A percentile compares a stretch with the other conserved stretches of the same genome.
Conservation (phyloP, 257 asterid species). For the Nicotiana attenuata region DNA sequence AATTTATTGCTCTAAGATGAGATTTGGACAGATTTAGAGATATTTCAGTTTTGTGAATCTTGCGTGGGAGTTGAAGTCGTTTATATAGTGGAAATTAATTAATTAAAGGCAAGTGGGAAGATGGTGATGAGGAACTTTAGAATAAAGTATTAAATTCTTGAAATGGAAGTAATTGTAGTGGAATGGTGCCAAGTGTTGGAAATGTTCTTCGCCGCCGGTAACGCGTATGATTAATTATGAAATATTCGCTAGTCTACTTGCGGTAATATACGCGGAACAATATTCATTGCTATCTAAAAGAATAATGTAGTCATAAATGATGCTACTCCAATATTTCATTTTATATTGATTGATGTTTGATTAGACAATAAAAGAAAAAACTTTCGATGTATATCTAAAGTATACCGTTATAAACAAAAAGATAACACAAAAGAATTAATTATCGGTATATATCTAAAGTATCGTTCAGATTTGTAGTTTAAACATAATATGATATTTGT, state of each 20-base stretch:
- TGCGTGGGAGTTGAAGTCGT: background rate
- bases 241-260: background rate
- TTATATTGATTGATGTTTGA: too few relatives aligned
- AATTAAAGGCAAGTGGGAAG: background rate
- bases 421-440: too few relatives aligned
- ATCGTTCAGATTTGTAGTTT: too few relatives aligned
- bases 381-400: too few relatives aligned
- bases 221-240: background rate
- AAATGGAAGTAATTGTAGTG: too few relatives aligned
- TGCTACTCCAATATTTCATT: too few relatives aligned
- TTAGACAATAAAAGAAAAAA: too few relatives aligned
- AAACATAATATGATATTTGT: too few relatives aligned
- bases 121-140: too few relatives aligned
- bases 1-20: background rate
- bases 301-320: background rate
- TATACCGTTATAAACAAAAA: too few relatives aligned
- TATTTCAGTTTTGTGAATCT: background rate
- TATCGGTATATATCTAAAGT: too few relatives aligned
- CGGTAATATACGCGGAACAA: background rate
- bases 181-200: background rate
- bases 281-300: background rate
- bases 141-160: too few relatives aligned
- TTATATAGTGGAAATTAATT: background rate
- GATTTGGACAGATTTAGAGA: background rate
- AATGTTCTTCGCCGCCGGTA: background rate